Percentiles rank a stretch among this genome's conserved stretches.
These are phyloP conservation scores for Suillus hirtellus DNA, from an alignment of 768 basidiomycete species.

Conservation along the genomic window DNA sequence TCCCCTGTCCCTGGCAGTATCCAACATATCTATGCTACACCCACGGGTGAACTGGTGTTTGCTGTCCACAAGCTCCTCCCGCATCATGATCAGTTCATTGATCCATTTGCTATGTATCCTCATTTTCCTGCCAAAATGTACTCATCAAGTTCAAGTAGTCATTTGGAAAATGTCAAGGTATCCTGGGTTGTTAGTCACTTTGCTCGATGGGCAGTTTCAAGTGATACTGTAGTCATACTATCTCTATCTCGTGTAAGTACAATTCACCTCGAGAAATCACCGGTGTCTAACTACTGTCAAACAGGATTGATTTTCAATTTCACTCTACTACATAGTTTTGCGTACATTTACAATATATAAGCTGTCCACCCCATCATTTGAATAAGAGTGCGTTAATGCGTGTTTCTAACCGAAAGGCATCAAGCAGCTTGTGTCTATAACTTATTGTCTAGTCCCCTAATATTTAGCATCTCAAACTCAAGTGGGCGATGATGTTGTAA, in stretches of 20 bases:
- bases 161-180: conserved; percentile 6
- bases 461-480: background rate
- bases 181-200: conserved; percentile 7
- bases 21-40: conserved; percentile 5
- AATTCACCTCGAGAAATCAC: too few species aligned
- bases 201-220: conserved; percentile 2
- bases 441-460: background rate
- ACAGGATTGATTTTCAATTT: too few species aligned
- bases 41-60: conserved; percentile 4
- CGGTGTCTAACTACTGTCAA: too few species aligned
- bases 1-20: conserved; percentile 8
- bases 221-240: conserved; percentile 6
- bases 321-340: background rate
- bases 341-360: too few species aligned
- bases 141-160: background rate
- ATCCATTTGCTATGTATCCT: conserved; percentile 9
- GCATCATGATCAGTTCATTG: background rate
- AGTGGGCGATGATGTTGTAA: background rate
- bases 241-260: conserved; percentile 3
- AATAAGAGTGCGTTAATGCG: too few species aligned
- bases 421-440: too few species aligned
- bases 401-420: too few species aligned
- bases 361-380: too few species aligned
- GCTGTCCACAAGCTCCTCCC: conserved; percentile 11
- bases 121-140: background rate